Evolutionary conservation across 371 early-diverging fungal genomes (phyloP).

Genomic region (Mucor velutinosus): DNA sequence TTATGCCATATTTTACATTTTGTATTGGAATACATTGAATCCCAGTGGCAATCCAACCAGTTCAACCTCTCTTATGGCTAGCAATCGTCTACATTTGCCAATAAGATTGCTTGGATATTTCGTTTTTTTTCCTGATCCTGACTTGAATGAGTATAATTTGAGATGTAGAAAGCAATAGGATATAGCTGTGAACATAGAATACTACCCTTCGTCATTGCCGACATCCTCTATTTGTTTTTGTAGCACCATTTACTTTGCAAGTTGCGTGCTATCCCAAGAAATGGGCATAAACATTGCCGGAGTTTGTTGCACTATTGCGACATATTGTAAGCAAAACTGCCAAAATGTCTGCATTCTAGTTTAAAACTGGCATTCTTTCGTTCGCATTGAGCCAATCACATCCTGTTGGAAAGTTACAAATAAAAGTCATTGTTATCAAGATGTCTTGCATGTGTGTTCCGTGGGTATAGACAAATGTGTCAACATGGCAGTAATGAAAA

Average conservation of each 20-base stretch:
- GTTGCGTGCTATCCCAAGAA: background rate
- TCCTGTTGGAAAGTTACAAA: background rate
- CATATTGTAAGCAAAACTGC: background rate
- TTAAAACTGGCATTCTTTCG: background rate
- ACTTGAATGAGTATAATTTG: background rate
- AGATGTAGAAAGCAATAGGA: too few relatives aligned
- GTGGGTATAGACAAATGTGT: background rate
- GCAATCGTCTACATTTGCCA: background rate
- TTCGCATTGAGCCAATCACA: background rate
- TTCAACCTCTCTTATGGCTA: background rate
- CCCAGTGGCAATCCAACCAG: background rate
- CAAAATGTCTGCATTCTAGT: background rate
- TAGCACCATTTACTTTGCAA: background rate
- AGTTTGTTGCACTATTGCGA: background rate
- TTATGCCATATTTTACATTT: constrained; percentile 10
- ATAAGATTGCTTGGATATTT: constrained; percentile 1
- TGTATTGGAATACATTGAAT: background rate
- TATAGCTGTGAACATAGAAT: too few relatives aligned
- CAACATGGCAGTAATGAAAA: background rate
- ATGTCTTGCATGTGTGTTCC: background rate
- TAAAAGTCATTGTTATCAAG: background rate
- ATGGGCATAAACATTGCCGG: background rate
- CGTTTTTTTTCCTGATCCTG: background rate
- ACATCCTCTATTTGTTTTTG: background rate
- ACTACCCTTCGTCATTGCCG: background rate